These are phyloP conservation scores for Mycena pura DNA, from an alignment of 768 basidiomycete species.

Conservation along the genomic window DNA sequence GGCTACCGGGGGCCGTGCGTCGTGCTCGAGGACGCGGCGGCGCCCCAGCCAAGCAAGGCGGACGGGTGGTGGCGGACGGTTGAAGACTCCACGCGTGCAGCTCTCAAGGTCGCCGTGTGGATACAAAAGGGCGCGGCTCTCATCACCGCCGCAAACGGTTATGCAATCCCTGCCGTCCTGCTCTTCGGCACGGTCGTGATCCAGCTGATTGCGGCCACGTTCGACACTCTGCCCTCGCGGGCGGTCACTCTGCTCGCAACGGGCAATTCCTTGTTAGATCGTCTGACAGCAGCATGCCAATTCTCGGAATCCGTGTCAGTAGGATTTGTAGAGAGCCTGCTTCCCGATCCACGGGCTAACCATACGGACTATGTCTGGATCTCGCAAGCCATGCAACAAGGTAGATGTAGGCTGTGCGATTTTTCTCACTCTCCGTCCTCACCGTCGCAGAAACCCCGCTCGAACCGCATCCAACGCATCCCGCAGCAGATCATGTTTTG, in stretches of 20 bases:
- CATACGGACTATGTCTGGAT: too few relatives aligned
- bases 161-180: not conserved
- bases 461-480: too few relatives aligned
- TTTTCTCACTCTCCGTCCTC: too few relatives aligned
- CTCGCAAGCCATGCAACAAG: too few relatives aligned
- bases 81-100: not conserved
- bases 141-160: not conserved
- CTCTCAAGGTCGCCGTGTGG: not conserved
- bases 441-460: too few relatives aligned
- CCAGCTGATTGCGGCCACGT: not conserved
- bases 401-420: too few relatives aligned
- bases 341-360: too few relatives aligned
- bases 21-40: constrained; percentile 3
- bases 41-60: not conserved
- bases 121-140: constrained; percentile 1
- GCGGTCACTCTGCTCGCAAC: not conserved
- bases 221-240: not conserved
- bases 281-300: constrained; percentile 4
- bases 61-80: not conserved
- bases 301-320: not conserved
- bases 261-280: not conserved
- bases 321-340: not conserved
- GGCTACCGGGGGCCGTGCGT: not conserved
- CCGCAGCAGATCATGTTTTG: too few relatives aligned
- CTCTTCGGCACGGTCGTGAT: not conserved